These are phyloP conservation scores for Globisporangium acanthophoron DNA, from an alignment of 352 stramenopile genomes.

Conservation along the genomic window DNA sequence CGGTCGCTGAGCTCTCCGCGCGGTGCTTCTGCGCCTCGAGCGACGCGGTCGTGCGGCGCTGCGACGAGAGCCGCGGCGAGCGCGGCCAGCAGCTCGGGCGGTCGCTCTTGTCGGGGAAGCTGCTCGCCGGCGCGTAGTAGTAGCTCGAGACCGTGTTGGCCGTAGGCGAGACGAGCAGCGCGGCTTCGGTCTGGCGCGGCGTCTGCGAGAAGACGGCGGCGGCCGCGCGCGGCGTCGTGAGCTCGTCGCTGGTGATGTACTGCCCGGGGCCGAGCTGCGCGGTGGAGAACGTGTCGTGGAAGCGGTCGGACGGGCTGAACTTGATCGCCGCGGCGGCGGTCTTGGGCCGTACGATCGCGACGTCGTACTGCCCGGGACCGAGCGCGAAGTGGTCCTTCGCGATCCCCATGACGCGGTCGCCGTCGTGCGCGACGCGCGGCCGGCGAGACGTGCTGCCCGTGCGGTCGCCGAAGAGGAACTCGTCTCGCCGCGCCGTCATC, in stretches of 20 bases:
- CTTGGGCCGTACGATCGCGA: conserved; percentile 17
- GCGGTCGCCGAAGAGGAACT: conserved; percentile 25
- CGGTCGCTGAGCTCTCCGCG: conserved; percentile 14
- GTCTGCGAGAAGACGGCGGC: conserved; percentile 49
- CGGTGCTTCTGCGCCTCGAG: conserved; percentile 5
- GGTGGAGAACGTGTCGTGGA: conserved; percentile 38
- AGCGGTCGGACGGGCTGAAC: conserved; percentile 57
- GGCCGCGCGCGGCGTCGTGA: conserved; percentile 21
- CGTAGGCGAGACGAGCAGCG: conserved; percentile 24
- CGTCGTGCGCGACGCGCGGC: conserved; percentile 12
- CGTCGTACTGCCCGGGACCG: conserved; percentile 54
- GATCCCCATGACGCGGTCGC: conserved; percentile 13
- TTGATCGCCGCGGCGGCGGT: conserved; percentile 28
- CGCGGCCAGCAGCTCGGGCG: conserved; percentile 34
- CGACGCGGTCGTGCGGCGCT: conserved; percentile 11
- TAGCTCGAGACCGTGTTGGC: conserved; percentile 52
- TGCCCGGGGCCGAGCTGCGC: conserved; percentile 39
- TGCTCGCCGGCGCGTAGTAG: conserved; percentile 42
- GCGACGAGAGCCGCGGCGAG: conserved; percentile 26
- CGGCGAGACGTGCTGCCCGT: conserved; percentile 9
- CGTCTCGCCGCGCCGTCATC: conserved; percentile 23
- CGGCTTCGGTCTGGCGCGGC: conserved; percentile 29
- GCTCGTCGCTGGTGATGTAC: conserved; percentile 36
- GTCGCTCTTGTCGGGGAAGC: conserved; percentile 24
- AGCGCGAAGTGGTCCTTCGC: conserved; percentile 43